phyloP scores from a whole-genome alignment of 768 basidiomycete genomes.

The Trametes cinnabarina region DNA sequence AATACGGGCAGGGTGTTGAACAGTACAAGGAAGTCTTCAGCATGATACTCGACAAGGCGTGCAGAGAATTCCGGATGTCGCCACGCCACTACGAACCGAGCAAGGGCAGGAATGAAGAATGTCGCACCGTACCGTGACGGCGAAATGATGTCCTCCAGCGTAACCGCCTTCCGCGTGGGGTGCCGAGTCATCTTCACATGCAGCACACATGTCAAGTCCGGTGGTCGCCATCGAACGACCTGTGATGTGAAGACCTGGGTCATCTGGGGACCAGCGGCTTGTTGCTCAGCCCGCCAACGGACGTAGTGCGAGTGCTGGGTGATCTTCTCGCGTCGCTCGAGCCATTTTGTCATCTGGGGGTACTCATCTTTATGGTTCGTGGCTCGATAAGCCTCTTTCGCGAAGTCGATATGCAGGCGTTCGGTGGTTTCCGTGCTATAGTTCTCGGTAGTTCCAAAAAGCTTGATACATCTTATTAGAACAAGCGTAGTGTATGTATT shows the following conservation, averaged over 20 bases:
- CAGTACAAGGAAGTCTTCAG: conserved; percentile 16
- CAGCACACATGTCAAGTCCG: not conserved
- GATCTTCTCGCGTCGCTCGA: not conserved
- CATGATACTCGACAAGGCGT: not conserved
- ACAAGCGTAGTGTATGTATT: too few species aligned
- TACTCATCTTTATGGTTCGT: not conserved
- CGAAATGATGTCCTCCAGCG: not conserved
- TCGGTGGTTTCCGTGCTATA: conserved; percentile 24
- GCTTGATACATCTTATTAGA: not conserved
- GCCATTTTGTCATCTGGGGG: conserved; percentile 4
- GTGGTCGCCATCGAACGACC: too few species aligned
- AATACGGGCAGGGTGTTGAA: conserved; percentile 30
- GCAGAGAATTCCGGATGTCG: not conserved
- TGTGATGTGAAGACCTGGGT: too few species aligned
- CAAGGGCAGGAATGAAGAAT: not conserved
- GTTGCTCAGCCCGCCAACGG: not conserved
- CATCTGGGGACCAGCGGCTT: too few species aligned
- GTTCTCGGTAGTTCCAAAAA: conserved; percentile 3
- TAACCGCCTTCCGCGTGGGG: conserved; percentile 2
- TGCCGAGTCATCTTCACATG: conserved; percentile 1
- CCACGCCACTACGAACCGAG: conserved; percentile 3
- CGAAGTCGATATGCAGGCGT: conserved; percentile 42
- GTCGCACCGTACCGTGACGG: not conserved
- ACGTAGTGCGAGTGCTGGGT: not conserved
- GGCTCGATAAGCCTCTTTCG: conserved; percentile 31